phyloP scores from a whole-genome alignment of 495 filamentous ascomycete species.

The Podospora tetraspora region DNA sequence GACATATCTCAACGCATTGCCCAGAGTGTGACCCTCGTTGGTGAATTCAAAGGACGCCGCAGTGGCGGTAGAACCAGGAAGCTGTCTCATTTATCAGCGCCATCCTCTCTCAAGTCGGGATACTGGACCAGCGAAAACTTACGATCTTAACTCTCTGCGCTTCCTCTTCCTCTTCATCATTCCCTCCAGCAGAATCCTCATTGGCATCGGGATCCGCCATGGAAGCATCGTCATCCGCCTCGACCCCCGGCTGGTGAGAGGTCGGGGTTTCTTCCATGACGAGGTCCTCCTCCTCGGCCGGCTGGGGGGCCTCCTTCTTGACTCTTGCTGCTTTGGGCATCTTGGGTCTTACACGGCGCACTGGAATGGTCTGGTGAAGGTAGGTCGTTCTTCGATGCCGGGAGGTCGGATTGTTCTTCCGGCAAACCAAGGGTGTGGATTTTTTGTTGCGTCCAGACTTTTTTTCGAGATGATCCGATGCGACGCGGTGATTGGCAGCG shows the following conservation, averaged over 20 bases:
- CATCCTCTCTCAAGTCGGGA: background rate
- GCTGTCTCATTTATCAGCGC: constrained; percentile 34
- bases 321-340: constrained; percentile 31
- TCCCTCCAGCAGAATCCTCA: background rate
- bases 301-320: constrained; percentile 18
- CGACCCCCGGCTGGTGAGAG: constrained; percentile 34
- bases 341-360: background rate
- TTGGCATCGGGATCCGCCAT: constrained; percentile 24
- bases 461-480: background rate
- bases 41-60: constrained; percentile 78
- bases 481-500: constrained; percentile 5
- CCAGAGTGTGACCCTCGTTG: constrained; percentile 88
- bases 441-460: background rate
- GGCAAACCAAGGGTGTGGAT: background rate
- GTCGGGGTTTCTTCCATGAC: constrained; percentile 53
- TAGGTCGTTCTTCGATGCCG: background rate
- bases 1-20: constrained; percentile 87
- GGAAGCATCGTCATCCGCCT: constrained; percentile 36
- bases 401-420: background rate
- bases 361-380: background rate
- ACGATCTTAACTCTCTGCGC: constrained; percentile 32
- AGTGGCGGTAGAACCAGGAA: constrained; percentile 65
- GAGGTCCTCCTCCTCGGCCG: constrained; percentile 30
- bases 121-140: background rate
- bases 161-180: constrained; percentile 23